Evolutionary conservation across 2,329 filamentous ascomycete genomes (phyloP).

Genomic region (Shiraia bambusicola): DNA sequence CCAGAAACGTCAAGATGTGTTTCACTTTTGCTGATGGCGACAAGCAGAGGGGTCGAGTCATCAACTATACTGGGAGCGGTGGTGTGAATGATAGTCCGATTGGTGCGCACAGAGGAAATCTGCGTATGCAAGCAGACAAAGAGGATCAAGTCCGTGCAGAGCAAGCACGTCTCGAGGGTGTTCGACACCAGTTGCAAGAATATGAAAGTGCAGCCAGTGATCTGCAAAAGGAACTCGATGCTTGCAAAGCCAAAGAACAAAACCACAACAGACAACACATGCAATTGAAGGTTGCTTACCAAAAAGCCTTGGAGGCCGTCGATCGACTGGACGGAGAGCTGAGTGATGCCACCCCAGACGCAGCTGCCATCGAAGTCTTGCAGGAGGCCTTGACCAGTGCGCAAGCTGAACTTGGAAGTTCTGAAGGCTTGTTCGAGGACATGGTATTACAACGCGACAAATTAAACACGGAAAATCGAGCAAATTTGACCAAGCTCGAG

Average conservation of each 20-base stretch:
- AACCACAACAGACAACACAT: conserved; percentile 52
- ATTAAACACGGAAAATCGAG: conserved; percentile 41
- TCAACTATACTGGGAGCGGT: conserved; percentile 42
- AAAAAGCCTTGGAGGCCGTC: conserved; percentile 63
- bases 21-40: conserved; percentile 65
- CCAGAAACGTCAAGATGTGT: conserved; percentile 71
- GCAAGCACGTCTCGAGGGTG: conserved; percentile 52
- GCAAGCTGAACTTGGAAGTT: conserved; percentile 46
- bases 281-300: conserved; percentile 57
- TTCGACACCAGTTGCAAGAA: conserved; percentile 46
- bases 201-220: conserved; percentile 38
- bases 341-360: conserved; percentile 60
- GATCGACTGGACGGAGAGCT: conserved; percentile 68
- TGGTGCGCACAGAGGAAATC: conserved; percentile 53
- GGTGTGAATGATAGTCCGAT: conserved; percentile 56
- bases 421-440: conserved; percentile 52
- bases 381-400: conserved; percentile 57
- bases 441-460: conserved; percentile 48
- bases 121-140: conserved; percentile 79
- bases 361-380: conserved; percentile 53
- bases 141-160: conserved; percentile 64
- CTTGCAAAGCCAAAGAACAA: conserved; percentile 52
- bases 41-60: conserved; percentile 62
- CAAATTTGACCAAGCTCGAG: conserved; percentile 37
- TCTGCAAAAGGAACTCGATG: conserved; percentile 45